A percentile compares a stretch with the other conserved stretches of the same genome.
Evolutionary conservation across 2,329 filamentous ascomycete species (phyloP).

Genomic region (Xylariaceae sp.): DNA sequence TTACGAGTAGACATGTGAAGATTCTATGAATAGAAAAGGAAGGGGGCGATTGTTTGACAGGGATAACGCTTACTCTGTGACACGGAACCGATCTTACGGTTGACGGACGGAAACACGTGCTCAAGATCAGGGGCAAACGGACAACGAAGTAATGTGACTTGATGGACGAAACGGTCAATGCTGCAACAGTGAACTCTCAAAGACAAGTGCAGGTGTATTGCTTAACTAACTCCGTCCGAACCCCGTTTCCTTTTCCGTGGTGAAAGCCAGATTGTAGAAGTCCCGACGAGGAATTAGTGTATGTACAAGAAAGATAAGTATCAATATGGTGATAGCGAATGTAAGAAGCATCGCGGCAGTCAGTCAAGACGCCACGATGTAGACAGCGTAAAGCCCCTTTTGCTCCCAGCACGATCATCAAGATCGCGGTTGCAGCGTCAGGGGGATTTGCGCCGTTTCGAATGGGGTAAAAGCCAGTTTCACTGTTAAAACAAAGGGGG

Average conservation of each 20-base stretch:
- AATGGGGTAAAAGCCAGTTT: neutral
- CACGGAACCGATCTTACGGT: neutral
- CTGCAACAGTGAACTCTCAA: no score
- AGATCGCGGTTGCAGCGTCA: neutral
- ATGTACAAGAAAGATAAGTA: conserved; percentile 10
- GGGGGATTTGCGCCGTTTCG: neutral
- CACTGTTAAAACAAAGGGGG: neutral
- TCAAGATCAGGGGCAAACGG: no score
- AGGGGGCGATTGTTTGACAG: no score
- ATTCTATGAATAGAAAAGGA: no score
- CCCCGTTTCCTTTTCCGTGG: no score
- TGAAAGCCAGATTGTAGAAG: no score
- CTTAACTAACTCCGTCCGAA: no score
- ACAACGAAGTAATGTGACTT: no score
- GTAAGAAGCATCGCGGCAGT: conserved; percentile 7
- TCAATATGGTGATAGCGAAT: conserved; percentile 5
- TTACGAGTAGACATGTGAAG: no score
- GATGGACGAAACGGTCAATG: no score
- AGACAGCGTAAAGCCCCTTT: neutral
- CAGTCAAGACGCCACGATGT: neutral
- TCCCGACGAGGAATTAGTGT: neutral
- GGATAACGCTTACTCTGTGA: neutral
- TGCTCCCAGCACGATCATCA: conserved; percentile 3
- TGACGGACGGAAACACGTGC: neutral
- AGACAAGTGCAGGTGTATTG: no score